Evolutionary conservation across 331 rosid genomes (phyloP).

Genomic region (Quercus phellos): DNA sequence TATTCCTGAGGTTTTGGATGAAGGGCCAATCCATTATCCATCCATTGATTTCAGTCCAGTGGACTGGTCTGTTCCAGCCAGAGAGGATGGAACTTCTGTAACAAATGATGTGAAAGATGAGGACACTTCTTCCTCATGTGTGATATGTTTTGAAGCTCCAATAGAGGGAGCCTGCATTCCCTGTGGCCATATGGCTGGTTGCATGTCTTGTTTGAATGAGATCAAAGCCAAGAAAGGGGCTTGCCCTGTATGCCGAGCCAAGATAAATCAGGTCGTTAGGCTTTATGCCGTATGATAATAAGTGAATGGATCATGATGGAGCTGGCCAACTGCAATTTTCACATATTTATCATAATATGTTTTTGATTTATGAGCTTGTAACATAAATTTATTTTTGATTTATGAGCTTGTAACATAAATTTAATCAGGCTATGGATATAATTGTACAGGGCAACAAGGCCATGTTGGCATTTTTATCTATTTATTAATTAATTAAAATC

Average conservation of each 20-base stretch:
- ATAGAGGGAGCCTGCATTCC: slow-evolving; percentile 20
- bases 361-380: neutral
- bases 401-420: neutral
- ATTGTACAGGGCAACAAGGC: neutral
- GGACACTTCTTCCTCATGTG: slow-evolving; percentile 14
- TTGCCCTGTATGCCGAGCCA: slow-evolving; percentile 23
- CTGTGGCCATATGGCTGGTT: slow-evolving; percentile 21
- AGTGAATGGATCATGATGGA: neutral
- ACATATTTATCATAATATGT: neutral
- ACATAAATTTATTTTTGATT: neutral
- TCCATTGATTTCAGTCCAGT: slow-evolving; percentile 6
- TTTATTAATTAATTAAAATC: no score
- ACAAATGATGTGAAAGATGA: neutral
- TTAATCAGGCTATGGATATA: neutral
- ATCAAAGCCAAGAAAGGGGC: slow-evolving; percentile 10
- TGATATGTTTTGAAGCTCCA: slow-evolving; percentile 22
- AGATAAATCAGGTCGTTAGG: slow-evolving; percentile 11
- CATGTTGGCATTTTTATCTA: neutral
- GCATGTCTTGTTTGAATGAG: slow-evolving; percentile 21
- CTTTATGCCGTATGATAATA: slow-evolving; percentile 8
- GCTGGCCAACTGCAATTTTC: neutral
- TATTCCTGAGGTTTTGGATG: slow-evolving; percentile 2
- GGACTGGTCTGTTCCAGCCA: neutral
- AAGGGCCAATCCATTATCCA: slow-evolving; percentile 15
- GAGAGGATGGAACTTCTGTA: slow-evolving; percentile 1